A percentile compares a stretch with the other conserved stretches of the same genome.
These are phyloP conservation scores for Candida sp. DNA, from an alignment of 1,139 yeast genomes.

Conservation along the genomic window DNA sequence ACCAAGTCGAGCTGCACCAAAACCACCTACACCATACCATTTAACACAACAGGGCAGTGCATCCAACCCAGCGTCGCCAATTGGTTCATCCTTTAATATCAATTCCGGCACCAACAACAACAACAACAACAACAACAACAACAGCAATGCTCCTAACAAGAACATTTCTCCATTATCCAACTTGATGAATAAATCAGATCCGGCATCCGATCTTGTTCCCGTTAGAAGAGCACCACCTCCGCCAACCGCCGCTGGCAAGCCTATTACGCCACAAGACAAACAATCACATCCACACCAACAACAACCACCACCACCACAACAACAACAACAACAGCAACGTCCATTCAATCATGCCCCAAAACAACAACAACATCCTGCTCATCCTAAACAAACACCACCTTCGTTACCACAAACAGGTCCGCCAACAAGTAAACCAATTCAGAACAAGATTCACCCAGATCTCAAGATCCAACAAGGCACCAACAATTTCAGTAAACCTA, in stretches of 20 bases:
- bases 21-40: conserved; percentile 49
- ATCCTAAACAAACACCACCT: conserved; percentile 40
- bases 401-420: conserved; percentile 25
- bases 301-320: conserved; percentile 1
- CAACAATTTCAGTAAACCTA: conserved; percentile 6
- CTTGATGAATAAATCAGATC: conserved; percentile 32
- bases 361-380: conserved; percentile 28
- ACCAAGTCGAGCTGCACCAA: conserved; percentile 49
- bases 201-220: conserved; percentile 39
- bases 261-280: background rate
- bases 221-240: conserved; percentile 62
- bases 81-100: background rate
- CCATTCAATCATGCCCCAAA: conserved; percentile 16
- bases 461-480: conserved; percentile 30
- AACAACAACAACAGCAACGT: no score
- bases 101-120: background rate
- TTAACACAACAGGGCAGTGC: conserved; percentile 21
- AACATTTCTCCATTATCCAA: conserved; percentile 37
- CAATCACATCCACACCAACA: conserved; percentile 11
- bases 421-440: conserved; percentile 8
- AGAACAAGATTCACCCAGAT: conserved; percentile 33
- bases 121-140: no score
- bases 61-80: conserved; percentile 1
- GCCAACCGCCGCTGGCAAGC: conserved; percentile 25
- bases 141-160: background rate